phyloP scores from a whole-genome alignment of 345 rosid genomes.

The Corymbia maculata region DNA sequence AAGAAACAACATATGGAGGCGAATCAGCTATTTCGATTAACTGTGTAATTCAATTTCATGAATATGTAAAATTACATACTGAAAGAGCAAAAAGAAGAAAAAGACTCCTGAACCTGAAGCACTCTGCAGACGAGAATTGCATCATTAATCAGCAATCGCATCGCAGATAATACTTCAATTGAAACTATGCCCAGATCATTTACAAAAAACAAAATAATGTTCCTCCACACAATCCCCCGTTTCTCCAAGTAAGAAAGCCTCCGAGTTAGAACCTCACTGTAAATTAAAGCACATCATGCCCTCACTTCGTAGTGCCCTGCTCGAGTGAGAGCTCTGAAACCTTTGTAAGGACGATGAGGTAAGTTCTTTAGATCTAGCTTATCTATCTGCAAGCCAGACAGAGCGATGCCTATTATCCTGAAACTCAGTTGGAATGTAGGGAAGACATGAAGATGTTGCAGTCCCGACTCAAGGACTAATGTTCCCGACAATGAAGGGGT shows the following conservation, averaged over 20 bases:
- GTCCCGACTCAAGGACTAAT: slow-evolving; percentile 43
- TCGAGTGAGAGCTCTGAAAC: slow-evolving; percentile 78
- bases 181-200: background rate
- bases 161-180: background rate
- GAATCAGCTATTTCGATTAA: background rate
- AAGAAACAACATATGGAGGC: background rate
- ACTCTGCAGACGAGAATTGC: background rate
- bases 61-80: background rate
- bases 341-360: slow-evolving; percentile 75
- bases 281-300: slow-evolving; percentile 6
- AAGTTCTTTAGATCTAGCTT: slow-evolving; percentile 58
- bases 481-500: slow-evolving; percentile 77
- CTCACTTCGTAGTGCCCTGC: slow-evolving; percentile 85
- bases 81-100: background rate
- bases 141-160: background rate
- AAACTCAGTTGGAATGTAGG: slow-evolving; percentile 71
- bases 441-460: slow-evolving; percentile 67
- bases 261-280: background rate
- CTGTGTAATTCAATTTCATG: background rate
- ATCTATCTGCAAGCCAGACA: slow-evolving; percentile 75
- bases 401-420: slow-evolving; percentile 82
- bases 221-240: background rate
- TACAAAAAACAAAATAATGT: background rate
- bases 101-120: background rate
- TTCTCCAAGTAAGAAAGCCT: background rate